A percentile compares a stretch with the other conserved stretches of the same genome.
Conservation (phyloP, 2,329 filamentous ascomycete species). For the Erysiphe pulchra region DNA sequence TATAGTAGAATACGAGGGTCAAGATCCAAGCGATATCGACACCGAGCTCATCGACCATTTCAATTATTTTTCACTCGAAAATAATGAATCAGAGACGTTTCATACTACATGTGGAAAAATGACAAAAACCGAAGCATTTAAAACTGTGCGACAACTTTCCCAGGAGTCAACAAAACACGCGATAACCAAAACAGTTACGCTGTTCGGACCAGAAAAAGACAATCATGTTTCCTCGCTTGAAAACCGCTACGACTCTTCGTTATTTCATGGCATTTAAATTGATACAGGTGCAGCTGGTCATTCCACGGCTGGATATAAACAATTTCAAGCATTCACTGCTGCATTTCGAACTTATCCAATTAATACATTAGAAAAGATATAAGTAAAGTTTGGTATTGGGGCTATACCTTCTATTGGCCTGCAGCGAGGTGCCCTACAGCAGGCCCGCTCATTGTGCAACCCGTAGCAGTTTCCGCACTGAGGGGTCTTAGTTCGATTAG, state of each 20-base stretch:
- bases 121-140: neutral
- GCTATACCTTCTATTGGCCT: too few relatives aligned
- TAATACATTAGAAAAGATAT: neutral
- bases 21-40: neutral
- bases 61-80: neutral
- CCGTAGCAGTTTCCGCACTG: too few relatives aligned
- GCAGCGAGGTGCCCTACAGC: too few relatives aligned
- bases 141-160: neutral
- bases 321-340: neutral
- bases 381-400: neutral
- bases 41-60: neutral
- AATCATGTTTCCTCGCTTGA: neutral
- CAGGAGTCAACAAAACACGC: neutral
- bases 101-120: neutral
- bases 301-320: neutral
- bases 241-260: neutral
- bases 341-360: neutral
- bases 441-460: too few relatives aligned
- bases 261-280: neutral
- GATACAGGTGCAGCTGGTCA: neutral
- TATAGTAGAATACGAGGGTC: neutral
- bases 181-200: neutral
- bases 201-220: neutral
- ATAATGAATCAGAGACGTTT: neutral
- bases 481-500: too few relatives aligned